A percentile compares a stretch with the other conserved stretches of the same genome.
phyloP scores from a whole-genome alignment of 2,329 filamentous ascomycete genomes.

The Fusarium beomiforme region DNA sequence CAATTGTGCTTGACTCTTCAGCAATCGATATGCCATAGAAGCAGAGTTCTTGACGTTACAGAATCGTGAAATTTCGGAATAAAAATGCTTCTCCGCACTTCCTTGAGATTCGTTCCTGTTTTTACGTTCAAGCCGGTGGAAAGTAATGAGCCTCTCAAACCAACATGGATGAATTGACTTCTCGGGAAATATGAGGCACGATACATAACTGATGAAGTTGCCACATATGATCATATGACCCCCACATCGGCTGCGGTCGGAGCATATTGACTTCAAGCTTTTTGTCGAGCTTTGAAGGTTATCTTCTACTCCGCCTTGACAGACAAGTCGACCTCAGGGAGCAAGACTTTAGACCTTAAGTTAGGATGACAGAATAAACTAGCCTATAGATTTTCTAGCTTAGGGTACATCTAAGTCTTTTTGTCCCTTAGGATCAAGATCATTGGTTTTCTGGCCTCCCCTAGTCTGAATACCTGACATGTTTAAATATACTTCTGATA shows the following conservation, averaged over 20 bases:
- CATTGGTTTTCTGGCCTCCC: too few relatives aligned
- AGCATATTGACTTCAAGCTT: neutral
- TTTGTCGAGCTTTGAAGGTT: neutral
- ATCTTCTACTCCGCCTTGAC: neutral
- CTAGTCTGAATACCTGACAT: neutral
- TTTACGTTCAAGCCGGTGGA: neutral
- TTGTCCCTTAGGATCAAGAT: too few relatives aligned
- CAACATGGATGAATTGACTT: neutral
- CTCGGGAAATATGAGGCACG: neutral
- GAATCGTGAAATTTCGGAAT: neutral
- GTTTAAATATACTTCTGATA: neutral
- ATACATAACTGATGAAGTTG: neutral
- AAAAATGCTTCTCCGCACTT: neutral
- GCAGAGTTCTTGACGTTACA: neutral
- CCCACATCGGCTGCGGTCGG: neutral
- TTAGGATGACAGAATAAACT: too few relatives aligned
- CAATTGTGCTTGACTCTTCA: neutral
- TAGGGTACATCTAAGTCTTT: too few relatives aligned
- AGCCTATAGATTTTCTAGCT: too few relatives aligned
- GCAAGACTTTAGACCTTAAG: too few relatives aligned
- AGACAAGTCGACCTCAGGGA: too few relatives aligned
- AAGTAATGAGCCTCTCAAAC: neutral
- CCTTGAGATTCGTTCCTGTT: neutral
- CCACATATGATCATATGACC: neutral
- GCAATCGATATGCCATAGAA: neutral